Conservation (phyloP, 208 protist genomes). For the Leishmania tropica region DNA sequence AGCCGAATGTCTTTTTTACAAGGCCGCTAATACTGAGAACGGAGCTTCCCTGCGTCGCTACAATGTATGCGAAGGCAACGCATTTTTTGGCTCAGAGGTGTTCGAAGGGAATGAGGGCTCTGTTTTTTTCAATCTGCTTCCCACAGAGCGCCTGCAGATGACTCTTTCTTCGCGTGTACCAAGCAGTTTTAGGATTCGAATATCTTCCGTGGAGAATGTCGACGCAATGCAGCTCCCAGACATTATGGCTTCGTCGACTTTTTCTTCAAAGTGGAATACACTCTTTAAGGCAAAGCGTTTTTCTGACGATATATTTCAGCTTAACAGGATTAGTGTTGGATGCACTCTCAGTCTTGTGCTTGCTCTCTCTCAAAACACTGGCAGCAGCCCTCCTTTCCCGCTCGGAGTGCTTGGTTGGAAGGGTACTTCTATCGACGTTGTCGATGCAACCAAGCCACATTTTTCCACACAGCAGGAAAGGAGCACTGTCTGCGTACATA, state of each 20-base stretch:
- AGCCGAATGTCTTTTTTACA: conserved; percentile 39
- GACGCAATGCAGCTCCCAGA: conserved; percentile 29
- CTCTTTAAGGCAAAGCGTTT: conserved; percentile 23
- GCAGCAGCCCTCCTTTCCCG: conserved; percentile 26
- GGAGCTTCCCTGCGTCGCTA: conserved; percentile 24
- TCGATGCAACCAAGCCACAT: conserved; percentile 16
- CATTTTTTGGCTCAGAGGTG: conserved; percentile 39
- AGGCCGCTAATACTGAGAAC: not conserved
- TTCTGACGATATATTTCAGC: conserved; percentile 34
- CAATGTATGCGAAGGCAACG: conserved; percentile 54
- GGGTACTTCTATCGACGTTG: conserved; percentile 18
- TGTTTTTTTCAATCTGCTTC: conserved; percentile 43
- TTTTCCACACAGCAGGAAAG: conserved; percentile 25
- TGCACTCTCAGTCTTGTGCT: conserved; percentile 34
- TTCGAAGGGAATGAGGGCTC: conserved; percentile 28
- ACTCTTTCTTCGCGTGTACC: conserved; percentile 38
- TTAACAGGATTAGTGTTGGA: conserved; percentile 35
- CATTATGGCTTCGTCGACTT: conserved; percentile 19
- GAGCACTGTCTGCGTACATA: conserved; percentile 23
- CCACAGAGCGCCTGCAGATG: conserved; percentile 55
- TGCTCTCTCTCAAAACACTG: conserved; percentile 43
- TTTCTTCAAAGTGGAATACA: conserved; percentile 38
- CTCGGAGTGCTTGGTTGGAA: conserved; percentile 29
- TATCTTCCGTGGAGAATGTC: conserved; percentile 27
- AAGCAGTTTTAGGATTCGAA: conserved; percentile 27